Conservation (phyloP, 495 filamentous ascomycete species). For the Acidiella bohemica region DNA sequence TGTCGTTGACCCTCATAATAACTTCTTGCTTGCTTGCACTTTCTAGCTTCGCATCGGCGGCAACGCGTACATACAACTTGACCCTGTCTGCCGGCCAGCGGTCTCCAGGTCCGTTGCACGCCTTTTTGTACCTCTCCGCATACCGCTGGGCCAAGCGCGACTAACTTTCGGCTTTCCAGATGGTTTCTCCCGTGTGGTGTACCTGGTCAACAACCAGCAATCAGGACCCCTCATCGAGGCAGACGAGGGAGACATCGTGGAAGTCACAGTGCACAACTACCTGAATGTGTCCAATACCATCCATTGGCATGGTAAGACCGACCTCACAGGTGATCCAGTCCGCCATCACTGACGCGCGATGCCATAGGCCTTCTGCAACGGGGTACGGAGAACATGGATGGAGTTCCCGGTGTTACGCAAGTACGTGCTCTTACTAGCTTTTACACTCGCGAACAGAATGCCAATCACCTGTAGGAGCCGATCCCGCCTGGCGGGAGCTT, state of each 20-base stretch:
- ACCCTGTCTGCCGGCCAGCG: not conserved
- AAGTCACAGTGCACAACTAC: slow-evolving; percentile 1
- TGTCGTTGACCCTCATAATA: too few relatives aligned
- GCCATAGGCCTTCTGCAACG: slow-evolving; percentile 3
- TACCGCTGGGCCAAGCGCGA: too few relatives aligned
- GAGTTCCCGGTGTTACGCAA: slow-evolving; percentile 5
- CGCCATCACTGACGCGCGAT: not conserved
- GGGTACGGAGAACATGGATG: slow-evolving; percentile 7
- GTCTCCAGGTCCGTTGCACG: not conserved
- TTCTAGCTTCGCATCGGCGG: not conserved
- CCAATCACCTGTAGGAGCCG: not conserved
- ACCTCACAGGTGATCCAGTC: not conserved
- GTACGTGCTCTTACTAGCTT: not conserved
- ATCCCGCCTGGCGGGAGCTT: slow-evolving; percentile 8
- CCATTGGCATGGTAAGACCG: slow-evolving; percentile 6
- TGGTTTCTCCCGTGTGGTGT: slow-evolving; percentile 16
- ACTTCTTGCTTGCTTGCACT: too few relatives aligned
- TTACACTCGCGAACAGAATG: not conserved
- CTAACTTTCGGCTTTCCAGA: slow-evolving; percentile 22
- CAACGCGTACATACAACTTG: not conserved
- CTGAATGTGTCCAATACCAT: slow-evolving; percentile 3
- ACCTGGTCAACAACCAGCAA: slow-evolving; percentile 38
- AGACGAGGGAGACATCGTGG: slow-evolving; percentile 32
- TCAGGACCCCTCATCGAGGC: slow-evolving; percentile 43
- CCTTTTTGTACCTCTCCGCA: not conserved